Conservation (phyloP, 768 basidiomycete species). For the Pulveroboletus sp. region DNA sequence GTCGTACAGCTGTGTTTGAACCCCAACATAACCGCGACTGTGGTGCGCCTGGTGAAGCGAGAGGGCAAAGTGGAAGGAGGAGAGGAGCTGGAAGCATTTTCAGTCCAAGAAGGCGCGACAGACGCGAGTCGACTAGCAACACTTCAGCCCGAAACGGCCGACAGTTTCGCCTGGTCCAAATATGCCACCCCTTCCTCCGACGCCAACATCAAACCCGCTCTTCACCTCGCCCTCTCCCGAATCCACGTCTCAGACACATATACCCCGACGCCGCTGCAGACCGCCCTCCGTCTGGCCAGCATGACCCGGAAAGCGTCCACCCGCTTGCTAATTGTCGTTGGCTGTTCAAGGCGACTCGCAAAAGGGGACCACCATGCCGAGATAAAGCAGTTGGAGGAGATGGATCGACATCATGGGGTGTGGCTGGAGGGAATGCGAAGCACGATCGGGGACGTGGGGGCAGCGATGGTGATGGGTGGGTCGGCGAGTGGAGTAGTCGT, state of each 20-base stretch:
- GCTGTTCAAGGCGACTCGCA: constrained; percentile 71
- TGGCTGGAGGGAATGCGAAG: constrained; percentile 46
- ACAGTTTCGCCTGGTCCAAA: constrained; percentile 68
- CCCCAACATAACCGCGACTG: constrained; percentile 64
- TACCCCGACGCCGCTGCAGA: constrained; percentile 58
- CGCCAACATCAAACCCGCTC: constrained; percentile 1
- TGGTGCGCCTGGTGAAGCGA: constrained; percentile 59
- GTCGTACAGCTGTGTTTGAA: constrained; percentile 80
- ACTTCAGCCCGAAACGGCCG: constrained; percentile 84
- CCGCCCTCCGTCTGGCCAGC: constrained; percentile 44
- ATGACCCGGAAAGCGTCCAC: constrained; percentile 24
- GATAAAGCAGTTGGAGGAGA: constrained; percentile 58
- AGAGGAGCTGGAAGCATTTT: constrained; percentile 53
- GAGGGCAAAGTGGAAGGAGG: constrained; percentile 29
- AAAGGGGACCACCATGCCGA: constrained; percentile 69
- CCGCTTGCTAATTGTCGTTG: constrained; percentile 60
- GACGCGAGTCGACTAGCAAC: too few species aligned
- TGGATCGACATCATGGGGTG: constrained; percentile 17
- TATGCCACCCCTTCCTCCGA: constrained; percentile 41
- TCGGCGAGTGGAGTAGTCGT: constrained; percentile 57
- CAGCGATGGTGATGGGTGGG: constrained; percentile 68
- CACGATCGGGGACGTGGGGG: constrained; percentile 85
- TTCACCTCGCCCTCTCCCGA: constrained; percentile 43
- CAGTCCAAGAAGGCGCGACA: too few species aligned
- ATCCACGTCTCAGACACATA: constrained; percentile 57